Evolutionary conservation across 225 moss, liverwort and hornwort species (phyloP).

Genomic region (Marchantia polymorpha): DNA sequence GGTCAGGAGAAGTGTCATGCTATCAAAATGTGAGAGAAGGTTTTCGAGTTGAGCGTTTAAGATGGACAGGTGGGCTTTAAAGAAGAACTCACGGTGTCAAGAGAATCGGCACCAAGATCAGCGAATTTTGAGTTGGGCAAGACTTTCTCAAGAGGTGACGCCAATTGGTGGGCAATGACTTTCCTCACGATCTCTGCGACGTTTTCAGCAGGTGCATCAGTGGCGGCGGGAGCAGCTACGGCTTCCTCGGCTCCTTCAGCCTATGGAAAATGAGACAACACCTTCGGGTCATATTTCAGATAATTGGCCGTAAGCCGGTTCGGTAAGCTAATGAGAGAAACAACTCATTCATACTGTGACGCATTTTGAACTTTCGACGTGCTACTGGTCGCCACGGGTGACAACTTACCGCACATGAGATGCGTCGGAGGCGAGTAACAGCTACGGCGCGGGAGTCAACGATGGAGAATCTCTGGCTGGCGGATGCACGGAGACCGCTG

Average conservation of each 20-base stretch:
- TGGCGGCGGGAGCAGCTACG: neutral
- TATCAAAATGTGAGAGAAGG: neutral
- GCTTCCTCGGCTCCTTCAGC: conserved; percentile 8
- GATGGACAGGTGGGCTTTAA: neutral
- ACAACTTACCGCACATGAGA: conserved; percentile 1
- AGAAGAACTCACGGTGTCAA: conserved; percentile 5
- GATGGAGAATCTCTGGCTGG: neutral
- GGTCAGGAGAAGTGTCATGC: too few species aligned
- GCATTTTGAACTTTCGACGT: too few species aligned
- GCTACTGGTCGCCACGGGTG: neutral
- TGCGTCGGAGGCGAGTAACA: neutral
- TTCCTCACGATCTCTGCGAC: conserved; percentile 4
- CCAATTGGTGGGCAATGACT: neutral
- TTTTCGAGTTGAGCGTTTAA: neutral
- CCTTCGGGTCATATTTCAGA: neutral
- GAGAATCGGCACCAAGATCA: conserved; percentile 15
- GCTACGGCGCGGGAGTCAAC: neutral
- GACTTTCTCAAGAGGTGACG: neutral
- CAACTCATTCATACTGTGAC: too few species aligned
- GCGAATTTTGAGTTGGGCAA: conserved; percentile 3
- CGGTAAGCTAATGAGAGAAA: too few species aligned
- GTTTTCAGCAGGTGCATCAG: neutral
- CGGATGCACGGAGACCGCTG: conserved; percentile 7
- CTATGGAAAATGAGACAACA: neutral
- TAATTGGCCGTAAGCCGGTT: too few species aligned